These are phyloP conservation scores for Quercus suber DNA, from an alignment of 306 rosid genomes.

Conservation along the genomic window DNA sequence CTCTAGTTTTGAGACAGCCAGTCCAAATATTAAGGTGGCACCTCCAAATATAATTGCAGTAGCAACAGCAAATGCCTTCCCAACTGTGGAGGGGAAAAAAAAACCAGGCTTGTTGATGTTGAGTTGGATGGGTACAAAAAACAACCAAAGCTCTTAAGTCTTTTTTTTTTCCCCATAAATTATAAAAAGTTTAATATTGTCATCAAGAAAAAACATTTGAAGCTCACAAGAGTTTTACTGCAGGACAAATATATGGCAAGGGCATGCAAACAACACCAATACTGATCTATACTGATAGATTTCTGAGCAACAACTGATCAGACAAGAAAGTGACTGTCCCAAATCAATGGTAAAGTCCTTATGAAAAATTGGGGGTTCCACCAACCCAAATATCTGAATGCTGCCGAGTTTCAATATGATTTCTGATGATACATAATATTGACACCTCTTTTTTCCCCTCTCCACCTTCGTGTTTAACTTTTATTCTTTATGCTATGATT, in stretches of 20 bases:
- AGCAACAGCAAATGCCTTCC: conserved; percentile 75
- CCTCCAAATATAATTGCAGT: conserved; percentile 79
- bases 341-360: not conserved
- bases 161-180: not conserved
- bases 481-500: not conserved
- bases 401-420: conserved; percentile 9
- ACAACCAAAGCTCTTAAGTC: not conserved
- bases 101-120: conserved; percentile 4
- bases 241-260: not conserved
- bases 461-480: not conserved
- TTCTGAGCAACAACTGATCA: not conserved
- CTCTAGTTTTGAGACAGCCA: conserved; percentile 64
- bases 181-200: not conserved
- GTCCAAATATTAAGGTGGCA: conserved; percentile 59
- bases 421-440: not conserved
- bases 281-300: not conserved
- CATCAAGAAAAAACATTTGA: not conserved
- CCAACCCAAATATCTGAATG: not conserved
- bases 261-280: not conserved
- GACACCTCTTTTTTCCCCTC: not conserved
- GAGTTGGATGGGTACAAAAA: not conserved
- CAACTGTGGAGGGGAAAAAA: conserved; percentile 51
- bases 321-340: not conserved
- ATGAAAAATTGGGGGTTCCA: not conserved
- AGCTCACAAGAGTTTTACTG: not conserved